Conservation (phyloP, 192 early-diverging fungal genomes). For the Backusella liffmaniae region DNA sequence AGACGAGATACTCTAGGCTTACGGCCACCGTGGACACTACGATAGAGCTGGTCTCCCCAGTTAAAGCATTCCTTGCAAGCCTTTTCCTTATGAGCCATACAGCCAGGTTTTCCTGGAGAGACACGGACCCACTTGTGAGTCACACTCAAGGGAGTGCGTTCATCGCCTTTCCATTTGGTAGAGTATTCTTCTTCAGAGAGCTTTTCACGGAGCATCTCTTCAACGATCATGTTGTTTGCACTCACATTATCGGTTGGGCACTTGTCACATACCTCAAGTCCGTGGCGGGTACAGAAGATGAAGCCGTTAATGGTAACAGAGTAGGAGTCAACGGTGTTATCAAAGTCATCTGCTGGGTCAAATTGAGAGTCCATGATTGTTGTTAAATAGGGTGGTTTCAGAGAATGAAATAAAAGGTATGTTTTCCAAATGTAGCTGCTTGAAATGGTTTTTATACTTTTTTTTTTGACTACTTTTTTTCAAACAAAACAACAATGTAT, state of each 20-base stretch:
- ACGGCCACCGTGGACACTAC: slow-evolving; percentile 22
- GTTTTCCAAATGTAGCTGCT: neutral
- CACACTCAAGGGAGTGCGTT: slow-evolving; percentile 25
- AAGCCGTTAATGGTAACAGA: slow-evolving; percentile 34
- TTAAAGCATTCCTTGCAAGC: slow-evolving; percentile 36
- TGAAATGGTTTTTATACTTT: neutral
- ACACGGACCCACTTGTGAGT: slow-evolving; percentile 26
- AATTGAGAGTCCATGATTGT: slow-evolving; percentile 26
- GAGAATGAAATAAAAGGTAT: slow-evolving; percentile 4
- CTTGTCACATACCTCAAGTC: slow-evolving; percentile 29
- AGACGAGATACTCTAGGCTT: slow-evolving; percentile 21
- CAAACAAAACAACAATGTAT: neutral
- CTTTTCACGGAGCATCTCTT: slow-evolving; percentile 23
- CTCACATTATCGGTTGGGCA: slow-evolving; percentile 36
- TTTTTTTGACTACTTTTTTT: slow-evolving; percentile 12
- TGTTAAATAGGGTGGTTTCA: neutral
- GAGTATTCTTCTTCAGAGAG: slow-evolving; percentile 25
- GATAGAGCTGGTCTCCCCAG: slow-evolving; percentile 27
- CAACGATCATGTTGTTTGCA: slow-evolving; percentile 29
- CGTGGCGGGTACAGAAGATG: slow-evolving; percentile 36
- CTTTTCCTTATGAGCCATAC: slow-evolving; percentile 27
- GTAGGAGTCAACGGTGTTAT: slow-evolving; percentile 27
- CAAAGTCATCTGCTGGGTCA: slow-evolving; percentile 14
- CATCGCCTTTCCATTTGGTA: slow-evolving; percentile 37
- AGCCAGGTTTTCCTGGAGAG: slow-evolving; percentile 30